Evolutionary conservation across 2,329 filamentous ascomycete species (phyloP), one percentile per base, ranked within the genome.

Genomic region (Diaporthe ilicicola): DNA sequence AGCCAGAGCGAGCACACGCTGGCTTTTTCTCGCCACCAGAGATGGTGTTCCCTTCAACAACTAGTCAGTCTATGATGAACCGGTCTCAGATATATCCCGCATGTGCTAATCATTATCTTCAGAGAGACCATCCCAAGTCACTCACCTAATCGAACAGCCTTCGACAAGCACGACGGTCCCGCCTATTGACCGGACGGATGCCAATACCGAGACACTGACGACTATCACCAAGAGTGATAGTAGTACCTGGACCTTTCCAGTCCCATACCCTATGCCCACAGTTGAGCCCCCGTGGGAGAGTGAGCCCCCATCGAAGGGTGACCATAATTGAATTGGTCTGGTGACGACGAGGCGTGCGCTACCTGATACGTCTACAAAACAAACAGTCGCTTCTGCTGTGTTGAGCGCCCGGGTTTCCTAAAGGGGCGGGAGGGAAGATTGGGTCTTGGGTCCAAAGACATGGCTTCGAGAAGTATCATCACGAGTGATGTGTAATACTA

Each of bases 221-320:
- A 59, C 53, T 3, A 42, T 59, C 22, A 68, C 66, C 17, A 39
- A 4, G 32, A 37, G 22, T 22, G 66, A 59, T 22, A 32, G 66
- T 0, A n/a, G 53, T 1, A 54, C 10, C 7, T 2, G 22, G 8
- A 39, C 22, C 10, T 2, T 22, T 19, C 53, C 53, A 3, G 4
- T 42, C 2, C 53, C 53, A 1, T n/a, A 27, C 27, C 53, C 53
- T 10, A 10, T 51, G 32, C 66, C 66, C 5, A 59, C 42, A 9
- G 19, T 68, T 22, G 10, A 2, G 19, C 59, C 59, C 13, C 27
- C 29, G n/a, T n/a, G n/a, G n/a, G n/a, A n/a, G n/a, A n/a, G n/a
- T n/a, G n/a, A n/a, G n/a, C n/a, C n/a, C n/a, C n/a, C n/a, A n/a
- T n/a, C n/a, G n/a, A n/a, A n/a, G n/a, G n/a, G 34, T 19, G 10